Evolutionary conservation across 208 protist genomes (phyloP).

Genomic region (Polymyxa betae): DNA sequence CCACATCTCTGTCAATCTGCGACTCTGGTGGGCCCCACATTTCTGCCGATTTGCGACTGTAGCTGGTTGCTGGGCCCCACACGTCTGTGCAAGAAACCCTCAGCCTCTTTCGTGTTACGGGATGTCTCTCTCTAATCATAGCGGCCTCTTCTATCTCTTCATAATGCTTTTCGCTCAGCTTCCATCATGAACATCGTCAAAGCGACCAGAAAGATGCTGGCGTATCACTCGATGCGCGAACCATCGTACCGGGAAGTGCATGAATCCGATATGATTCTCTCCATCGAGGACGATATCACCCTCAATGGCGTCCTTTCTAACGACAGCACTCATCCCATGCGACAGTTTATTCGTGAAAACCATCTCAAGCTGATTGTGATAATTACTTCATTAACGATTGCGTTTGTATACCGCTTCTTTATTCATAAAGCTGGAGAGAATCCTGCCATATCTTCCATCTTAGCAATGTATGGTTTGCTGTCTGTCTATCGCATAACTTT

Average conservation of each 20-base stretch:
- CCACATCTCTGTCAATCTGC: no score
- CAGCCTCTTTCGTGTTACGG: no score
- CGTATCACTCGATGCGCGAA: background rate
- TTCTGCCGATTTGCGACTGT: no score
- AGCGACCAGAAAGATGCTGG: background rate
- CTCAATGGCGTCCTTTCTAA: background rate
- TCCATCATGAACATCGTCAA: background rate
- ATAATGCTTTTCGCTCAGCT: no score
- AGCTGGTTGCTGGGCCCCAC: no score
- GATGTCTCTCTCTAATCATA: no score
- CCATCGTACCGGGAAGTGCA: background rate
- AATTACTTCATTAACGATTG: background rate
- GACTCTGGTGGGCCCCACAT: no score
- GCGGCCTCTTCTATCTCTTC: no score
- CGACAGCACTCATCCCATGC: background rate
- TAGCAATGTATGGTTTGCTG: background rate
- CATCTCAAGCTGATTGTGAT: background rate
- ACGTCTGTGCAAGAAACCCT: no score
- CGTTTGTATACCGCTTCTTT: background rate
- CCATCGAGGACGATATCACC: constrained; percentile 1
- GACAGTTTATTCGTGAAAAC: background rate
- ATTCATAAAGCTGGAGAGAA: background rate
- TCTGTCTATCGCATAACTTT: background rate
- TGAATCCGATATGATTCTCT: background rate
- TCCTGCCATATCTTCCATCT: background rate